Conservation (phyloP, 1,284 basidiomycete species). For the Cutaneotrichosporon sp. region DNA sequence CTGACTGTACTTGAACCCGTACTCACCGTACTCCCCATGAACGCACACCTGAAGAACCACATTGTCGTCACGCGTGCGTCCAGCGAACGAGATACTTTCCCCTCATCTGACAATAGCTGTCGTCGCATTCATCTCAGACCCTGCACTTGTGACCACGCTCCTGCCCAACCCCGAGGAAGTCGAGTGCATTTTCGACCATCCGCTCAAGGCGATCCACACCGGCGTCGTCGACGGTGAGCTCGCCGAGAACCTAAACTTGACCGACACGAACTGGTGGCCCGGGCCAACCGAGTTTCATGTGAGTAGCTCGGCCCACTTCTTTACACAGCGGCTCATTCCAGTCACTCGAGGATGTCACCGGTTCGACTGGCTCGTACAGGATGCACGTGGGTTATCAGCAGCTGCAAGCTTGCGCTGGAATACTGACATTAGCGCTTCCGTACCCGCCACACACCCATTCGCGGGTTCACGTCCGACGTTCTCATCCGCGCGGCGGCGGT, state of each 20-base stretch:
- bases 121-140: conserved; percentile 65
- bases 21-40: conserved; percentile 67
- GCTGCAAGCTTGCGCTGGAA: neutral
- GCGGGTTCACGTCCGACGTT: conserved; percentile 81
- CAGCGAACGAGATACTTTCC: too few relatives aligned
- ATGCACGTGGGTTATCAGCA: conserved; percentile 40
- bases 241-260: conserved; percentile 57
- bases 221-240: conserved; percentile 56
- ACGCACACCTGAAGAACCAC: conserved; percentile 49
- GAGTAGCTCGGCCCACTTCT: conserved; percentile 16
- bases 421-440: conserved; percentile 73
- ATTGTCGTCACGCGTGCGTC: conserved; percentile 49
- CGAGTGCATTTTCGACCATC: conserved; percentile 73
- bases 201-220: conserved; percentile 63
- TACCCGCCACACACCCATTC: conserved; percentile 70
- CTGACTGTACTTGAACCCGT: conserved; percentile 70
- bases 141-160: conserved; percentile 59
- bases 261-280: conserved; percentile 70
- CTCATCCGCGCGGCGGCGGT: conserved; percentile 64
- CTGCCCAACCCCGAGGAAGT: conserved; percentile 67
- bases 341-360: conserved; percentile 43
- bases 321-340: conserved; percentile 21
- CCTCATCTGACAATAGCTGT: conserved; percentile 61
- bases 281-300: conserved; percentile 68
- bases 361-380: conserved; percentile 60